Evolutionary conservation across 2,329 filamentous ascomycete species (phyloP), one percentile per base, ranked within the genome.

Genomic region (Blumeria hordei): DNA sequence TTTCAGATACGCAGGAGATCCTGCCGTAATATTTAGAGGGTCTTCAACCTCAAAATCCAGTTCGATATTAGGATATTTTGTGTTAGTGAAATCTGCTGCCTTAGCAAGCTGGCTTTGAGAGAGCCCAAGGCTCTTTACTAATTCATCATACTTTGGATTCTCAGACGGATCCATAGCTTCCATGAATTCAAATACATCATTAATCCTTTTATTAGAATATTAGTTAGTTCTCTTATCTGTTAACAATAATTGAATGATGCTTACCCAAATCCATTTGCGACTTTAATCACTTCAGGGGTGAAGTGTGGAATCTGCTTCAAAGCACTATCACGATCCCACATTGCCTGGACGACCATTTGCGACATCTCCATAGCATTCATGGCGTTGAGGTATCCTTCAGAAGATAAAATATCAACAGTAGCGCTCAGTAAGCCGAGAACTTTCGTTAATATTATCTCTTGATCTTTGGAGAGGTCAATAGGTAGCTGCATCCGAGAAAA

Each of bases 331-430:
- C 88, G 84, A 69, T 98, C 90, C 92, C 92, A 98, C 86, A 96
- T 94, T 53, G 84, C 88, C 70, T 98, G 92, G 3, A 98, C 88
- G 54, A 93, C 86, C 92, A 98, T 98, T 66, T 98, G 92, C 11
- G 86, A 94, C 77, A 98, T 87, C 68, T 98, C 92, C 90, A 98
- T 98, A 33, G 92, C 92, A 63, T 83, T 88, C 82, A 95, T 94
- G 57, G 92, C 90, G 65, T 98, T 98, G 58, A 98, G 75, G 63
- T 95, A 87, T 12, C 90, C 92, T 63, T 98, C 88, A 0, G 88
- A 95, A 9, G 88, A 94, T 37, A 98, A 76, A 14, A 98, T 88
- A 66, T 98, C 92, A 21, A 96, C 92, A 63, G 83, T 86, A 21
- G 92, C 90, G 66, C 85, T 93, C 50, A 98, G 76, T 10, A 98